Evolutionary conservation across 2,329 filamentous ascomycete genomes (phyloP).

Genomic region (Aspergillus phoenicis): DNA sequence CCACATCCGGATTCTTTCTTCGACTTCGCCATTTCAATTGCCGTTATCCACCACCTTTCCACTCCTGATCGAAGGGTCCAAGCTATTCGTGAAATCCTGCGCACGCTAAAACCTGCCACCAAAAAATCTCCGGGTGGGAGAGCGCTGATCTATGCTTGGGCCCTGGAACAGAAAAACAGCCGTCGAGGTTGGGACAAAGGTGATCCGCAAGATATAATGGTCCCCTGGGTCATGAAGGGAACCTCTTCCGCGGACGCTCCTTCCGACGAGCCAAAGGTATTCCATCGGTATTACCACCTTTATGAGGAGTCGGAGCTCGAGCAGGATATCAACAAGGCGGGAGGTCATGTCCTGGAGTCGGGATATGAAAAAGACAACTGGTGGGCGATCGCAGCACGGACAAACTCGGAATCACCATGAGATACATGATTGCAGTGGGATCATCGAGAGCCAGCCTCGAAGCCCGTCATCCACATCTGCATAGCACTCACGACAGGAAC

Average conservation of each 20-base stretch:
- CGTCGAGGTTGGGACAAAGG: slow-evolving; percentile 85
- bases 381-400: slow-evolving; percentile 73
- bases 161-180: slow-evolving; percentile 84
- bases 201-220: slow-evolving; percentile 85
- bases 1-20: slow-evolving; percentile 69
- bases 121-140: slow-evolving; percentile 53
- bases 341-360: slow-evolving; percentile 72
- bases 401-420: slow-evolving; percentile 24
- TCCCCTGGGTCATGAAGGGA: slow-evolving; percentile 81
- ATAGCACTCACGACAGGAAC: slow-evolving; percentile 18
- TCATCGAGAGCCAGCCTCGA: slow-evolving; percentile 37
- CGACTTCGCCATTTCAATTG: slow-evolving; percentile 93
- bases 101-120: slow-evolving; percentile 56
- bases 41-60: slow-evolving; percentile 90
- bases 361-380: slow-evolving; percentile 98
- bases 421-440: slow-evolving; percentile 15
- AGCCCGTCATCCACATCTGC: slow-evolving; percentile 14
- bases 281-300: slow-evolving; percentile 91
- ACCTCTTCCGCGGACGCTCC: slow-evolving; percentile 48
- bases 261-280: slow-evolving; percentile 43
- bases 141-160: slow-evolving; percentile 90
- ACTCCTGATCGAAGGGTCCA: slow-evolving; percentile 71
- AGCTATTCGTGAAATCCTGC: slow-evolving; percentile 71
- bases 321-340: slow-evolving; percentile 71
- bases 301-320: slow-evolving; percentile 87